phyloP scores from a whole-genome alignment of 768 basidiomycete genomes.

The Mrakia frigida region DNA sequence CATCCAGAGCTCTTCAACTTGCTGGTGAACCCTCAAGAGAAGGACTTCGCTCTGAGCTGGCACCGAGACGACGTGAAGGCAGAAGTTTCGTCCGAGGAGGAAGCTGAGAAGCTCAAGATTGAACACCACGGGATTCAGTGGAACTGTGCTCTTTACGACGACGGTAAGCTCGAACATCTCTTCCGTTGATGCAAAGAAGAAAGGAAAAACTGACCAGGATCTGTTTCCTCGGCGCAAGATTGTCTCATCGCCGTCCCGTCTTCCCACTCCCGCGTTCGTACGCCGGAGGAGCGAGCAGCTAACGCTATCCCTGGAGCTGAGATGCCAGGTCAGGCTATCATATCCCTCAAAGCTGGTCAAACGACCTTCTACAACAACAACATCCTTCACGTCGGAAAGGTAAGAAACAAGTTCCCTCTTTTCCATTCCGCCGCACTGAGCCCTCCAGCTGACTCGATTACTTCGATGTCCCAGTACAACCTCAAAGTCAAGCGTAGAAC shows the following conservation, averaged over 20 bases:
- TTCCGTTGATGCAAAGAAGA: too few relatives aligned
- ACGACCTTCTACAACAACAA: slow-evolving; percentile 77
- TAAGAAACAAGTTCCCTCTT: too few relatives aligned
- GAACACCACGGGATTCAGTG: slow-evolving; percentile 70
- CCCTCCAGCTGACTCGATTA: neutral
- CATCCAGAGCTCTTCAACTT: slow-evolving; percentile 67
- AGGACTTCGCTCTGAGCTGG: slow-evolving; percentile 69
- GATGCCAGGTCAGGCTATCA: slow-evolving; percentile 61
- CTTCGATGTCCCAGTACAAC: slow-evolving; percentile 47
- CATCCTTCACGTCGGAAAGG: slow-evolving; percentile 45
- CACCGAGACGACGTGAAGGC: slow-evolving; percentile 70
- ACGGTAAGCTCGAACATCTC: neutral
- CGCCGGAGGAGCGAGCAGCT: slow-evolving; percentile 55
- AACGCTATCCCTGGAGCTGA: slow-evolving; percentile 56
- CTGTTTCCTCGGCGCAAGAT: neutral
- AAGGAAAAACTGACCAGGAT: too few relatives aligned
- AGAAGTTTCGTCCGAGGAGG: slow-evolving; percentile 57
- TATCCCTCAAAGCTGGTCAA: slow-evolving; percentile 54
- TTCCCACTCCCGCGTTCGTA: slow-evolving; percentile 58
- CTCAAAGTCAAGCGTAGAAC: slow-evolving; percentile 55
- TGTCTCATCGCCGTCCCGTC: slow-evolving; percentile 68
- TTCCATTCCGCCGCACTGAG: neutral
- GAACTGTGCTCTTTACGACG: slow-evolving; percentile 65
- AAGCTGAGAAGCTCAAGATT: slow-evolving; percentile 53
- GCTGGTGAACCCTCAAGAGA: slow-evolving; percentile 61